Percentiles rank a stretch among this genome's conserved stretches.
Conservation (phyloP, 2,329 filamentous ascomycete species). For the Phialophora macrospora region DNA sequence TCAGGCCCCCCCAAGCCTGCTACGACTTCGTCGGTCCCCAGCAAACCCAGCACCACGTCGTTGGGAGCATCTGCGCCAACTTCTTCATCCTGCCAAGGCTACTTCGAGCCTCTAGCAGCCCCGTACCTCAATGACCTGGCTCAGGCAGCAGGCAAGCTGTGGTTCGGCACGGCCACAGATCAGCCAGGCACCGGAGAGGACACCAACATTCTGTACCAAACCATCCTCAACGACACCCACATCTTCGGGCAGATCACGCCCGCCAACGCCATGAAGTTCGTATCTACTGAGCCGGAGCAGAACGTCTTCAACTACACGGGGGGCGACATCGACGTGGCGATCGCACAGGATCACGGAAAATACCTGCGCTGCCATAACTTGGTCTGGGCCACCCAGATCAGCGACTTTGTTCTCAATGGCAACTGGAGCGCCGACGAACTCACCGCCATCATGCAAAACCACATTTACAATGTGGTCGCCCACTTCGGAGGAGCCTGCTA, state of each 20-base stretch:
- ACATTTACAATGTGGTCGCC: slow-evolving; percentile 46
- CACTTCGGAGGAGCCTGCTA: slow-evolving; percentile 48
- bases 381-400: slow-evolving; percentile 55
- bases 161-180: slow-evolving; percentile 66
- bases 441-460: slow-evolving; percentile 58
- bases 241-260: slow-evolving; percentile 71
- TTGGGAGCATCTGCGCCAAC: slow-evolving; percentile 16
- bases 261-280: slow-evolving; percentile 63
- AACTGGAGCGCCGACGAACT: slow-evolving; percentile 66
- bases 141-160: slow-evolving; percentile 59
- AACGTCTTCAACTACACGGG: slow-evolving; percentile 63
- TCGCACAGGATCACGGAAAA: slow-evolving; percentile 50
- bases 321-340: slow-evolving; percentile 57
- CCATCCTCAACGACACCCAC: slow-evolving; percentile 58
- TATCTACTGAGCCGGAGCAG: slow-evolving; percentile 60
- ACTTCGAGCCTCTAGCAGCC: slow-evolving; percentile 33
- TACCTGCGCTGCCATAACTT: slow-evolving; percentile 67
- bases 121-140: slow-evolving; percentile 60
- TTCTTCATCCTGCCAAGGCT: slow-evolving; percentile 17
- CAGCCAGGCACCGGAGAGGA: slow-evolving; percentile 51
- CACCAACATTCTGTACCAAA: slow-evolving; percentile 60
- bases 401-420: slow-evolving; percentile 56
- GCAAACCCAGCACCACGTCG: slow-evolving; percentile 6
- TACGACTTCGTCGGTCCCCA: not conserved
- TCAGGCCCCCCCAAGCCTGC: not conserved